Evolutionary conservation across 2,329 filamentous ascomycete genomes (phyloP), one percentile per base, ranked within the genome.

Genomic region (Fusarium dimerum): DNA sequence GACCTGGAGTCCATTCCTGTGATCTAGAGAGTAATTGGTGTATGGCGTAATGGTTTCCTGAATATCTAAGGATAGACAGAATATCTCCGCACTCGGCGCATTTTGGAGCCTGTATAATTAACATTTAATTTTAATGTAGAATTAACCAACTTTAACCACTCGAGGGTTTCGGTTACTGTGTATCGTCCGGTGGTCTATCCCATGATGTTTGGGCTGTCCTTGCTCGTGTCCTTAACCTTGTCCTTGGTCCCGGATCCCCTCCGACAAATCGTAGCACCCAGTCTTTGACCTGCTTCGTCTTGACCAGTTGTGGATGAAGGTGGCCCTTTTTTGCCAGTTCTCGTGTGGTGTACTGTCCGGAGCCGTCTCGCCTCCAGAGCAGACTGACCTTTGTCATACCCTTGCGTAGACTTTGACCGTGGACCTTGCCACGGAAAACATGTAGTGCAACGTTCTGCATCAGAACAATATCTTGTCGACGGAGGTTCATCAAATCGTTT

Each of bases 391-490:
- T 84, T 5, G 90, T 92, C 62, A 89, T 80, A 8, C 84, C 84
- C 57, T 82, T 82, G 29, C 88, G 83, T 56, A 97, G 73, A 65
- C 88, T 94, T 68, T 95, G 89, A 0, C 93, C 92, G 63, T 94
- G 92, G 1, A 97, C 92, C 62, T 82, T 86, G 43, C 84, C 83
- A 47, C 81, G 81, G 68, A 93, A 97, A 5, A 84, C 83, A 47
- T 84, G 84, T 47, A 97, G 76, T 1, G 88, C 91, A 7, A 96
- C 85, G 62, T 93, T 92, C 51, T 86, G 85, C 53, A 96, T 68
- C 13, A 96, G 77, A 6, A 97, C 77, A 2, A 96, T 82, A 66
- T 97, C 91, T 62, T 88, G 87, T 1, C 84, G 74, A 43, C 86
- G 79, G 32, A 96, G 72, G 0, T 66, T 71, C 2, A 73, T 68